Conservation (phyloP, 306 rosid genomes). For the Datisca glomerata region DNA sequence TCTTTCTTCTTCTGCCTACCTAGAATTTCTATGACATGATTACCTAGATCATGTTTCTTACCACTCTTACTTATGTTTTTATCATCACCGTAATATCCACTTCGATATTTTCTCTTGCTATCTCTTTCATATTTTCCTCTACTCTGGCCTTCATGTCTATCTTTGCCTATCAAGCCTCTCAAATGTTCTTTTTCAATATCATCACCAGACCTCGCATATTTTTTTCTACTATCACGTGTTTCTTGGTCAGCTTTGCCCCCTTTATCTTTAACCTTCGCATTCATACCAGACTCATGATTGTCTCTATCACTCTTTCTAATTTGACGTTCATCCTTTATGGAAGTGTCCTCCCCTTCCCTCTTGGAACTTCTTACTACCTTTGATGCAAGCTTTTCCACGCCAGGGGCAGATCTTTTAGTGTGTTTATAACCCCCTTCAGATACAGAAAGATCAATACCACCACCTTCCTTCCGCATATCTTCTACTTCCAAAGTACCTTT, state of each 20-base stretch:
- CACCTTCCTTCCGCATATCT: conserved; percentile 18
- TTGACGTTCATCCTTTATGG: conserved; percentile 23
- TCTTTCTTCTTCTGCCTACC: conserved; percentile 40
- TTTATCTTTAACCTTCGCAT: conserved; percentile 9
- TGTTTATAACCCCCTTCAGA: conserved; percentile 18
- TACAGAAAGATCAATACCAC: conserved; percentile 23
- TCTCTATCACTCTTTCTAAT: conserved; percentile 30
- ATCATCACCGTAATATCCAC: conserved; percentile 38
- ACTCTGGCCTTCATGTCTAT: conserved; percentile 26
- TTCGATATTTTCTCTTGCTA: conserved; percentile 35
- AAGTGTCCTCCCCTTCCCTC: conserved; percentile 31
- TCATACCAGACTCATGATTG: conserved; percentile 16
- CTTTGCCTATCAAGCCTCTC: conserved; percentile 31
- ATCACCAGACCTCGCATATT: conserved; percentile 10
- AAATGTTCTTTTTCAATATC: conserved; percentile 31
- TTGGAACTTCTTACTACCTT: conserved; percentile 39
- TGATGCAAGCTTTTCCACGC: conserved; percentile 20
- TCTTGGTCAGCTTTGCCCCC: conserved; percentile 12
- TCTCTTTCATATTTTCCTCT: conserved; percentile 44
- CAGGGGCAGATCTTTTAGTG: conserved; percentile 19
- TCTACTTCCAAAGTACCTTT: conserved; percentile 22
- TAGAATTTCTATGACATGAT: conserved; percentile 18
- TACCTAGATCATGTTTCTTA: conserved; percentile 39
- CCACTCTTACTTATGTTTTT: conserved; percentile 21
- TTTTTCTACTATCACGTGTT: conserved; percentile 15